These are phyloP conservation scores for Austroboletus novae-zelandiae DNA, from an alignment of 1,284 basidiomycete species.

Conservation along the genomic window DNA sequence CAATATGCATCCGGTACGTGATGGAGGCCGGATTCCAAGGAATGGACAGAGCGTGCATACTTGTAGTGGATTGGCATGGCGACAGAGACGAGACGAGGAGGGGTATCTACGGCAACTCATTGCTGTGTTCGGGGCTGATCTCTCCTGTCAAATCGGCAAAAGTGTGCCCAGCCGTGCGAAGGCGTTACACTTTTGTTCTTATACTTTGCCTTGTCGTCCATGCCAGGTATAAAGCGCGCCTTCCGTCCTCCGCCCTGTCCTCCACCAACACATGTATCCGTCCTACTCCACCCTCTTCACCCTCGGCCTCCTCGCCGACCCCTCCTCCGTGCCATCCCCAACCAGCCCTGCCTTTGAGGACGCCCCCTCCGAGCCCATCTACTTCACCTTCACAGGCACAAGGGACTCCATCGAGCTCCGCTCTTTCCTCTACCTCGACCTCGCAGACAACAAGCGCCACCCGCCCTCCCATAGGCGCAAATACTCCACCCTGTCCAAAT, in stretches of 20 bases:
- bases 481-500: constrained; percentile 31
- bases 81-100: background rate
- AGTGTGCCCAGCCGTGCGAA: background rate
- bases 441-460: constrained; percentile 52
- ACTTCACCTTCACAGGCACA: constrained; percentile 44
- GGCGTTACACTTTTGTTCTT: background rate
- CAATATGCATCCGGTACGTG: background rate
- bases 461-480: constrained; percentile 44
- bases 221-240: constrained; percentile 14
- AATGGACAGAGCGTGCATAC: no score
- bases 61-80: no score
- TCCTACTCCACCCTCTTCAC: constrained; percentile 33
- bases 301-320: constrained; percentile 25
- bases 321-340: background rate
- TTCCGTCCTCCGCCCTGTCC: background rate
- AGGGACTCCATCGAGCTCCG: constrained; percentile 41
- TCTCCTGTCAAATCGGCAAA: background rate
- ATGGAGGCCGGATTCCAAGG: background rate
- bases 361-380: constrained; percentile 31
- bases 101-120: background rate
- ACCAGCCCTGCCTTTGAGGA: no score
- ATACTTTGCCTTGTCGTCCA: constrained; percentile 8
- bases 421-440: constrained; percentile 59
- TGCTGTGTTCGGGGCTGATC: background rate
- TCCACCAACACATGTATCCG: constrained; percentile 10